phyloP scores from a whole-genome alignment of 352 stramenopile species.

The Globisporangium uncinulatum region DNA sequence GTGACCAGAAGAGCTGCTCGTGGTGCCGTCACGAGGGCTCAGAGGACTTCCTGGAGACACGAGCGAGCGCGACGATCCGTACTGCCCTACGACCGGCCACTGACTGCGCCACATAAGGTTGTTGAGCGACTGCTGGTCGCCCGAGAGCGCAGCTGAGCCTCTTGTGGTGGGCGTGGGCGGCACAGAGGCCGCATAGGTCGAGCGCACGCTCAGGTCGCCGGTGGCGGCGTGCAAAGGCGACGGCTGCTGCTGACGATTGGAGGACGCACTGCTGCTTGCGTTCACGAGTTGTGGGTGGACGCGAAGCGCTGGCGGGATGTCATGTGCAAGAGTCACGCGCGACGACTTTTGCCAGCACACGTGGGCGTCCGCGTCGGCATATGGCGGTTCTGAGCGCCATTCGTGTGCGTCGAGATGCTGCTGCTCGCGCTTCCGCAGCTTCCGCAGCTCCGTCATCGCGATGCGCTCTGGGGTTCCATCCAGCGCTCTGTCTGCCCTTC shows the following conservation, averaged over 20 bases:
- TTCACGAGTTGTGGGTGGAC: constrained; percentile 11
- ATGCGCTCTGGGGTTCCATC: constrained; percentile 4
- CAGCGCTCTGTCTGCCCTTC: not conserved
- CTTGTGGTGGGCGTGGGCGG: not conserved
- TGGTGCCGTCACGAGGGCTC: not conserved
- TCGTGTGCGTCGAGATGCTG: constrained; percentile 3
- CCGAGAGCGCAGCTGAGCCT: not conserved
- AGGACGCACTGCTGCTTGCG: not conserved
- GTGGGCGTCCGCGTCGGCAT: constrained; percentile 4
- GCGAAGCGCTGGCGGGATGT: constrained; percentile 21
- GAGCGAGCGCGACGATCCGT: constrained; percentile 4
- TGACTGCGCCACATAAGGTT: constrained; percentile 5
- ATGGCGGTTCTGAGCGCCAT: not conserved
- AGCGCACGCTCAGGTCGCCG: not conserved
- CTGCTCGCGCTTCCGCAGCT: constrained; percentile 26
- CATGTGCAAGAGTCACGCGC: constrained; percentile 27
- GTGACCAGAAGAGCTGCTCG: not conserved
- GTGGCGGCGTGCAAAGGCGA: not conserved
- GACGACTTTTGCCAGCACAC: constrained; percentile 51
- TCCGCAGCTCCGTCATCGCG: constrained; percentile 16
- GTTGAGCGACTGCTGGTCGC: constrained; percentile 10
- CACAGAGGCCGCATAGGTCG: not conserved
- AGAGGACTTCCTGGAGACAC: not conserved
- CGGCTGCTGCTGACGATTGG: not conserved
- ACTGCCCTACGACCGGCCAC: constrained; percentile 1